Base-by-base conservation (phyloP, 2,329 filamentous ascomycete species). In the Sporothrix humicola region DNA sequence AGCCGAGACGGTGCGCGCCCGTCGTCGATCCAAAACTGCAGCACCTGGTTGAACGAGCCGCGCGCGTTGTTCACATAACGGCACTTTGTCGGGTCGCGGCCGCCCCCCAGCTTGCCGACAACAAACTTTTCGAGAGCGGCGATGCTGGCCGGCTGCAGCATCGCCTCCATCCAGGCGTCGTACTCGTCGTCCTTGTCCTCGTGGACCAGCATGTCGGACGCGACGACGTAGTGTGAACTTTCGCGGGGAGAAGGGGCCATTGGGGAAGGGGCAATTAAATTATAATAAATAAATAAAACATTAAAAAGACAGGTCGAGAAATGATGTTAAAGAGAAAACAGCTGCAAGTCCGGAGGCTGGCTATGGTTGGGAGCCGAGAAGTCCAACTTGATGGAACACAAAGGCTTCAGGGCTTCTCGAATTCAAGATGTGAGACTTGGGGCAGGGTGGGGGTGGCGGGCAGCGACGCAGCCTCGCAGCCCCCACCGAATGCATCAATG, bases 21-120 rank as follows among this genome's bases (percentile, higher is more conserved):
- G 15, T 61, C 58, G 26, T 61, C 15, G 26, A 61, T n/a, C 5
- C 17, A 15, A 17, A 61, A 61, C 58, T 42, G 31, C 3, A 61
- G 37, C 26, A 61, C 26, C 58, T 42, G 13, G 58, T 61, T 61
- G 13, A n/a, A 61, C 15, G 58, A 17, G 58, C 58, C 58, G 58
- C 37, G 58, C 17, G 26, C 37, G 26, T 42, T 44, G 26, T 44
- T 23, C 26, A 44, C 37, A 61, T 42, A 61, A 20, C 10, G 31
- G 26, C 23, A 26, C 23, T 26, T 26, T 26, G 20, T 31, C 13
- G 31, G 6, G 58, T 31, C 58, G 58, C 58, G 58, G 13, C n/a
- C 17, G 15, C 54, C 54, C 26, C 26, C 58, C 26, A 61, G 26
- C 37, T 61, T 20, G 26, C 8, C 31, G 15, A 31, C 37, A 42